phyloP scores from a whole-genome alignment of 2,329 filamentous ascomycete genomes.

The Colletotrichum echinochloae region DNA sequence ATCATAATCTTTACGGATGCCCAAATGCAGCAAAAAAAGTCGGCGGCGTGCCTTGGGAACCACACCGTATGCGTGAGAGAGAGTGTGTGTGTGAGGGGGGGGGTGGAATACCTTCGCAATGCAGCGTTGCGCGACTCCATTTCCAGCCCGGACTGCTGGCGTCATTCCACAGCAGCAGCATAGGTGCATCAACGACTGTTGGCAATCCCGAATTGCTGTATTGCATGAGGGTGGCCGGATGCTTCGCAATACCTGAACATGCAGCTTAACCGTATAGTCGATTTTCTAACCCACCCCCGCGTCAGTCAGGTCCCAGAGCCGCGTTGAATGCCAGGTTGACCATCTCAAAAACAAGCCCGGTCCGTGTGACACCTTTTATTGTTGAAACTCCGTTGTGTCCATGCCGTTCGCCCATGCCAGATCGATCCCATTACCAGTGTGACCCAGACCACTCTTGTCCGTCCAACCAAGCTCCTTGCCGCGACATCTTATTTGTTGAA shows the following conservation, averaged over 20 bases:
- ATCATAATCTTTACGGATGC: conserved; percentile 5
- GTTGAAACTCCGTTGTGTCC: conserved; percentile 31
- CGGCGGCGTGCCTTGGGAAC: not conserved
- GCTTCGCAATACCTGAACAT: not conserved
- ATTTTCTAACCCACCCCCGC: not conserved
- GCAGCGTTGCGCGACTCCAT: not conserved
- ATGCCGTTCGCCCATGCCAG: conserved; percentile 1
- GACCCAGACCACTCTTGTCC: not conserved
- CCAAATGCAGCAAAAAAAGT: conserved; percentile 2
- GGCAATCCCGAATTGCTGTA: not conserved
- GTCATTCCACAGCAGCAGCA: not conserved
- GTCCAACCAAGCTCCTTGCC: not conserved
- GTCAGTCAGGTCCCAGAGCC: not conserved
- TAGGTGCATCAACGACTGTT: not conserved
- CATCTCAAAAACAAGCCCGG: not conserved
- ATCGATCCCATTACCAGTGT: not conserved
- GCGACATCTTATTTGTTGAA: conserved; percentile 13
- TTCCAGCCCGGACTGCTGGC: not conserved
- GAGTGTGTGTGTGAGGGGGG: too few relatives aligned
- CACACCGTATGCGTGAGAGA: not conserved
- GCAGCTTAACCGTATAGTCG: not conserved
- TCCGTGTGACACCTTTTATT: conserved; percentile 16
- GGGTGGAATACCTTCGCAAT: too few relatives aligned
- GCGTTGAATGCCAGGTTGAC: conserved; percentile 14
- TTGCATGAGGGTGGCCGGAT: not conserved